Evolutionary conservation across 1,139 yeast genomes (phyloP).

Genomic region (Candida buenavistaensis): DNA sequence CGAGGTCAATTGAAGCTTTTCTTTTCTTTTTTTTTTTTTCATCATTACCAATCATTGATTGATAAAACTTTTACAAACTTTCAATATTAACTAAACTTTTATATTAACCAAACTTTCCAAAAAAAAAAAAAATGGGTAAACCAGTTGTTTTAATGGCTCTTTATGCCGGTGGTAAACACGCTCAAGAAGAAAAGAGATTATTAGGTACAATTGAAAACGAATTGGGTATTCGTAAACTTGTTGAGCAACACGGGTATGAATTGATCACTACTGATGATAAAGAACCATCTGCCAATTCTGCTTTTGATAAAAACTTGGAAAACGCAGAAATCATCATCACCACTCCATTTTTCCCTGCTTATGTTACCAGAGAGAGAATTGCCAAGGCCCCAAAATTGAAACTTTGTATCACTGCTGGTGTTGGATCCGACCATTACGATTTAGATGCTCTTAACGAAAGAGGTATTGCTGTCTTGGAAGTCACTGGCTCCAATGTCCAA

Average conservation of each 20-base stretch:
- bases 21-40: not conserved
- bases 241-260: slow-evolving; percentile 68
- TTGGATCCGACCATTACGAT: slow-evolving; percentile 82
- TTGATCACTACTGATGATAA: slow-evolving; percentile 67
- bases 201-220: slow-evolving; percentile 77
- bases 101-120: not conserved
- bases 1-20: not conserved
- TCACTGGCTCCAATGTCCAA: slow-evolving; percentile 78
- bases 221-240: slow-evolving; percentile 65
- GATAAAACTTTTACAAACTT: not conserved
- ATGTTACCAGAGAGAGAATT: slow-evolving; percentile 65
- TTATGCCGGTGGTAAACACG: slow-evolving; percentile 58
- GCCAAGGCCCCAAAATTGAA: slow-evolving; percentile 73
- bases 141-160: slow-evolving; percentile 56
- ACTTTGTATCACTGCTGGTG: slow-evolving; percentile 77
- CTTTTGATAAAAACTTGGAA: slow-evolving; percentile 61
- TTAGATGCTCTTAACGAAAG: slow-evolving; percentile 68
- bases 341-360: slow-evolving; percentile 84
- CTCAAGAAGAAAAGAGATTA: slow-evolving; percentile 57
- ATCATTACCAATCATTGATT: slow-evolving; percentile 1
- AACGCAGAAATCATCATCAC: slow-evolving; percentile 79
- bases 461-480: slow-evolving; percentile 70
- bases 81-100: too few relatives aligned
- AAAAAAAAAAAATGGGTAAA: slow-evolving; percentile 13
- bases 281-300: slow-evolving; percentile 59